These are phyloP conservation scores for Phytophthora pistaciae DNA, from an alignment of 352 stramenopile genomes.

Conservation along the genomic window DNA sequence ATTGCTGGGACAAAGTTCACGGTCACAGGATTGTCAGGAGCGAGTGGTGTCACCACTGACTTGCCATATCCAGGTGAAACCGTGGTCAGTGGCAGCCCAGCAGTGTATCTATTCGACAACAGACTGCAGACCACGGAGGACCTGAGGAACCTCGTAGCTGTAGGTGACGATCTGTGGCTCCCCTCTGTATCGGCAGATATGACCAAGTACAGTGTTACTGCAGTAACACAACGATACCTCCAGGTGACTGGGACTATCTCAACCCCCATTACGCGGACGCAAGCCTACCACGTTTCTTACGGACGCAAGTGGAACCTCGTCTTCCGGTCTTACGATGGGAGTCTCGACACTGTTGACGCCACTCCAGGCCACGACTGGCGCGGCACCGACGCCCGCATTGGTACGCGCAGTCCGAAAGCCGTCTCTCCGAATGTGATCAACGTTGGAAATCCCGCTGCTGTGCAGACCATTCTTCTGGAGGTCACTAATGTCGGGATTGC, in stretches of 20 bases:
- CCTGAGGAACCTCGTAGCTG: constrained; percentile 40
- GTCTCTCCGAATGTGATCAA: constrained; percentile 51
- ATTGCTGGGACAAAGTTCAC: constrained; percentile 51
- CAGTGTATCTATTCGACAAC: constrained; percentile 71
- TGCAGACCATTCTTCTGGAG: constrained; percentile 66
- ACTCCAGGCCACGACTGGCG: constrained; percentile 68
- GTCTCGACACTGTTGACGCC: constrained; percentile 66
- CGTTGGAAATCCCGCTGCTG: constrained; percentile 60
- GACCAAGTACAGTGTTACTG: constrained; percentile 51
- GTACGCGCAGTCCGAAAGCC: constrained; percentile 46
- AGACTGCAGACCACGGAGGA: constrained; percentile 69
- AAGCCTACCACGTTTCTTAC: constrained; percentile 45
- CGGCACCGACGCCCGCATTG: constrained; percentile 62
- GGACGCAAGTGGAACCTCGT: constrained; percentile 74
- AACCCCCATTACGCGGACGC: constrained; percentile 42
- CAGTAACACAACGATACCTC: constrained; percentile 43
- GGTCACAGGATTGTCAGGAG: constrained; percentile 28
- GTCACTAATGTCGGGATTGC: constrained; percentile 31
- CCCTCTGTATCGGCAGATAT: constrained; percentile 49
- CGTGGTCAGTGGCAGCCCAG: constrained; percentile 38
- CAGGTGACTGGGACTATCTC: constrained; percentile 61
- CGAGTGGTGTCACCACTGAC: constrained; percentile 48
- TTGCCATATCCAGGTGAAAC: constrained; percentile 44
- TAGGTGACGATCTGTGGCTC: constrained; percentile 68
- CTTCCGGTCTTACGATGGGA: constrained; percentile 72